Evolutionary conservation across 495 filamentous ascomycete genomes (phyloP).

Genomic region (Neurospora tetraspora): DNA sequence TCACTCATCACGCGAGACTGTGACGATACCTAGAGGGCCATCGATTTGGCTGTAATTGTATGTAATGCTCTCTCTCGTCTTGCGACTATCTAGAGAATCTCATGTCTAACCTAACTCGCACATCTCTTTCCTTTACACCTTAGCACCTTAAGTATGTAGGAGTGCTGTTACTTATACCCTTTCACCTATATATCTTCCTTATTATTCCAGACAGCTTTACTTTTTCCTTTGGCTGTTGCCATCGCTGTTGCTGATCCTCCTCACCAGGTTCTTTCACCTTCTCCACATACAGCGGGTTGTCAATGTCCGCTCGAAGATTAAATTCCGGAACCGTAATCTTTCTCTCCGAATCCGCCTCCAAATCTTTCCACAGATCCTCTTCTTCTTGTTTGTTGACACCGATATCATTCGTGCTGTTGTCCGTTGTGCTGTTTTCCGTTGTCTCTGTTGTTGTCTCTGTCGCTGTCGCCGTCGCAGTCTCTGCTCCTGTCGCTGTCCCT

Average conservation of each 20-base stretch:
- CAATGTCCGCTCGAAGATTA: neutral
- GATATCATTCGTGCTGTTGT: neutral
- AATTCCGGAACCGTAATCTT: neutral
- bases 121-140: neutral
- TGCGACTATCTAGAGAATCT: neutral
- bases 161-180: neutral
- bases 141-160: neutral
- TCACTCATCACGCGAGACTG: neutral
- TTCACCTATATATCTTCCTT: neutral
- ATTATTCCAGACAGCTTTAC: neutral
- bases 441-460: neutral
- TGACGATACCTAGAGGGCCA: neutral
- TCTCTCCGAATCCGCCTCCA: neutral
- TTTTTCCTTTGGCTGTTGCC: neutral
- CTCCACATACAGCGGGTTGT: neutral
- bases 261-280: neutral
- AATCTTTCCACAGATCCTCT: neutral
- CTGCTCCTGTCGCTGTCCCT: neutral
- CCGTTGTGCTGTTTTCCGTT: neutral
- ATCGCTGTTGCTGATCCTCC: neutral
- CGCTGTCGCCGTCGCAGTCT: too few relatives aligned
- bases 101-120: neutral
- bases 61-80: neutral
- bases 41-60: neutral
- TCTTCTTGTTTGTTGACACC: neutral